Evolutionary conservation across 2,329 filamentous ascomycete genomes (phyloP), one percentile per base, ranked within the genome.

Genomic region (Phaeophleospora eucalypticola): DNA sequence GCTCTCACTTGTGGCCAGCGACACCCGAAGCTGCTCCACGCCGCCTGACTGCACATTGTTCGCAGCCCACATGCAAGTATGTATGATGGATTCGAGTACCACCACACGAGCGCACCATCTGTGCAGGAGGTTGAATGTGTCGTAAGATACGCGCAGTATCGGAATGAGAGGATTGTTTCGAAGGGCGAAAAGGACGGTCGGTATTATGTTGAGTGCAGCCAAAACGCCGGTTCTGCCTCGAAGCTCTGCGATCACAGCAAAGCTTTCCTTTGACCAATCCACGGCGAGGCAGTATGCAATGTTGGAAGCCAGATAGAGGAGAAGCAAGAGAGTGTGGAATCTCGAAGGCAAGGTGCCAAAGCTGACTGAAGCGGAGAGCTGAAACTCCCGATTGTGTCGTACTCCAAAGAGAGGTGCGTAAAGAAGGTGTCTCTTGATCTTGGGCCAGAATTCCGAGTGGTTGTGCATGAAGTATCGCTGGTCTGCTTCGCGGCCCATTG

Each of bases 101-200:
- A 86, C 78, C 33, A 90, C 80, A 19, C 88, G 80, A 20, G 87
- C 88, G 53, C 88, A 79, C 87, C 87, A 93, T 53, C 88, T 80
- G 67, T 94, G 88, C 41, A 93, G 72, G 8, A 93, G 82, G 66
- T 97, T 97, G 76, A 94, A 97, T 0, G 89, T 95, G 67, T 97
- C 91, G 71, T 96, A 98, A 68, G 87, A 93, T 66, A 97, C 85
- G 60, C 85, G 81, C 47, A 96, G 77, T 32, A 94, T 68, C 2
- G 75, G 68, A 63, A 97, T 96, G 41, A 96, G 75, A 9, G 89
- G 88, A 71, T 97, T 98, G 73, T 97, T 97, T 65, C 93, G 86
- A 34, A 89, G 83, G 10, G 90, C 89, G 47, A 97, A 80, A 54
- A 97, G 80, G 60, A 97, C 79, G 21, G 96, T 81, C 4, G 93